Evolutionary conservation across 2,329 filamentous ascomycete species (phyloP), one percentile per base, ranked within the genome.

Genomic region (Fusarium verticillioides): DNA sequence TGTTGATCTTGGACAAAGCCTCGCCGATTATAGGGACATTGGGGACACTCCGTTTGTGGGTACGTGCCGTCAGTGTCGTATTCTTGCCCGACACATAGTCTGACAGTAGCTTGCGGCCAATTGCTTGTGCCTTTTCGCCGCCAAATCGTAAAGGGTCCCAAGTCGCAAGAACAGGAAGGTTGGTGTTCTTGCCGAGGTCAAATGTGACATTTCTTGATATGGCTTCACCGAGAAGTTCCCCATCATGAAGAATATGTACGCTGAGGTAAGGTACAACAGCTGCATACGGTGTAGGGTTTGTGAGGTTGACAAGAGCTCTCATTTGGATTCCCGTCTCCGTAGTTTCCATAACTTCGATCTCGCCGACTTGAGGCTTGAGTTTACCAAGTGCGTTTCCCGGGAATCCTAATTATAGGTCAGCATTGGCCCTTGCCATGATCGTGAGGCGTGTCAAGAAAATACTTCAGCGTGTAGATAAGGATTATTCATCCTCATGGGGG

Each of bases 61-160:
- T 88, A 79, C 90, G 89, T 15, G 97, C 82, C 0, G 91, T 93
- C 49, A 98, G 83, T 26, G 90, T 94, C 2, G 93, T 95, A 83
- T 98, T 98, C 80, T 88, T 91, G 13, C 95, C 95, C 7, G 95
- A 98, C 16, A 98, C 85, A 78, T 96, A 98, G 76, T 94, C 90
- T 5, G 94, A 97, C 15, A 98, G 82, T 26, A 98, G 84, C 52
- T 95, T 89, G 60, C 90, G 87, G 4, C 93, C 95, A 69, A 91
- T 86, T 34, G 85, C 81, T 47, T 86, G 86, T 5, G 90, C 93
- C 60, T 86, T 79, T n/a, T 85, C 76, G 15, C 93, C 94, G 42
- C 91, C 89, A 66, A 89, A 87, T 4, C 69, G 61, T 7, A 85
- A 82, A 1, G 95, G 95, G 73, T 93, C 89, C 94, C 95, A 98